These are phyloP conservation scores for Neonectria neomacrospora DNA, from an alignment of 2,329 filamentous ascomycete genomes.

Conservation along the genomic window DNA sequence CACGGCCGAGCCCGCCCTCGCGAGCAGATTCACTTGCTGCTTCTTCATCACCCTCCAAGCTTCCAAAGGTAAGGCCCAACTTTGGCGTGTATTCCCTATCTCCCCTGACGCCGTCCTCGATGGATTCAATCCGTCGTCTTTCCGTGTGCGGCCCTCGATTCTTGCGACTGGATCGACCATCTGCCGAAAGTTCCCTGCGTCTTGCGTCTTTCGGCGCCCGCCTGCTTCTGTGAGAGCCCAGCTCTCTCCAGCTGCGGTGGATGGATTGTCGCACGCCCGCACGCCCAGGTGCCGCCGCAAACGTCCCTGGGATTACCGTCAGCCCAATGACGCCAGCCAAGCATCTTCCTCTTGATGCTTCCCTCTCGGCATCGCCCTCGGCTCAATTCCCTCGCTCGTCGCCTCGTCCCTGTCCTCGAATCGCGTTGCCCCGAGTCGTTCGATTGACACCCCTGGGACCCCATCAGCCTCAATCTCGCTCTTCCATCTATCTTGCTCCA, in stretches of 20 bases:
- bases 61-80: constrained; percentile 42
- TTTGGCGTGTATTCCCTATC: constrained; percentile 8
- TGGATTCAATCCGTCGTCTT: constrained; percentile 2
- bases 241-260: background rate
- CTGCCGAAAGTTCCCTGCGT: background rate
- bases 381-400: constrained; percentile 31
- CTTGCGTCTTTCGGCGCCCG: background rate
- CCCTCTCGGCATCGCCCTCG: constrained; percentile 5
- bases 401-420: constrained; percentile 18
- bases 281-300: constrained; percentile 19
- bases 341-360: constrained; percentile 10
- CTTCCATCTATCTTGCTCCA: constrained; percentile 9
- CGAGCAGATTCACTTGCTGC: constrained; percentile 40
- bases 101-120: constrained; percentile 5
- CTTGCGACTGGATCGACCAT: constrained; percentile 9
- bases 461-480: constrained; percentile 6
- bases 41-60: constrained; percentile 47
- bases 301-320: constrained; percentile 13
- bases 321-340: constrained; percentile 32
- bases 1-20: constrained; percentile 45
- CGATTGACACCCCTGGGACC: constrained; percentile 26
- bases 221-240: background rate
- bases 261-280: constrained; percentile 1
- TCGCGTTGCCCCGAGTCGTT: constrained; percentile 17
- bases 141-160: constrained; percentile 6